Evolutionary conservation across 176 grass and related monocot species (phyloP), one percentile per base, ranked within the genome.

Genomic region (Calamus simplicifolius): DNA sequence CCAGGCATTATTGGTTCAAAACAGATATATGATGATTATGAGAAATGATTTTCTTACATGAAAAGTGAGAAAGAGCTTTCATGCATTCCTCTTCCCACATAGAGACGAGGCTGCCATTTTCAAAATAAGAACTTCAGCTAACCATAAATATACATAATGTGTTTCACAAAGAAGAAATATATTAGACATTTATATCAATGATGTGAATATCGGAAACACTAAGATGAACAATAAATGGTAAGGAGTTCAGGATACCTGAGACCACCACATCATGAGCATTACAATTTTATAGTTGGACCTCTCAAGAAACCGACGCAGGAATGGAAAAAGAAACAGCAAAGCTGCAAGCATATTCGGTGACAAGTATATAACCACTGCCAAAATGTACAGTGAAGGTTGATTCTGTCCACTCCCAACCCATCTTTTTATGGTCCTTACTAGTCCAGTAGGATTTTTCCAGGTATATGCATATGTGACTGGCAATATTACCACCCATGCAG

Each of bases 231-330:
- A 63, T 16, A 63, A 10, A 49, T 12, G 29, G 8, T 64, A 50
- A 6, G 49, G 61, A 53, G 68, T 61, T 43, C 35, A 43, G 35
- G 35, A 43, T 79, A 96, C 91, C 91, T 96, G 91, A 71, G 91
- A 89, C 91, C 91, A 96, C 91, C 91, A 96, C 91, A 96, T 90
- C 77, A 87, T 80, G 8, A 90, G 28, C 28, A 69, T 96, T n/a
- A 90, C 51, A 49, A 84, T 56, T 53, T 71, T 76, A 52, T 68
- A 68, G 58, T 96, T 54, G 54, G 86, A 90, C 71, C 77, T 73
- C 83, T 96, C 91, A 69, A 96, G 85, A 57, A 19, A 68, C 13
- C 80, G 75, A 21, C 91, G 85, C 19, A 96, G 63, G 57, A 31
- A 76, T 79, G 91, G 91, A 65, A 96, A 52, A 77, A 69, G 61